Percentiles rank a stretch among this genome's conserved stretches.
Evolutionary conservation across 768 basidiomycete species (phyloP).

Genomic region (Boletus vermiculosoides): DNA sequence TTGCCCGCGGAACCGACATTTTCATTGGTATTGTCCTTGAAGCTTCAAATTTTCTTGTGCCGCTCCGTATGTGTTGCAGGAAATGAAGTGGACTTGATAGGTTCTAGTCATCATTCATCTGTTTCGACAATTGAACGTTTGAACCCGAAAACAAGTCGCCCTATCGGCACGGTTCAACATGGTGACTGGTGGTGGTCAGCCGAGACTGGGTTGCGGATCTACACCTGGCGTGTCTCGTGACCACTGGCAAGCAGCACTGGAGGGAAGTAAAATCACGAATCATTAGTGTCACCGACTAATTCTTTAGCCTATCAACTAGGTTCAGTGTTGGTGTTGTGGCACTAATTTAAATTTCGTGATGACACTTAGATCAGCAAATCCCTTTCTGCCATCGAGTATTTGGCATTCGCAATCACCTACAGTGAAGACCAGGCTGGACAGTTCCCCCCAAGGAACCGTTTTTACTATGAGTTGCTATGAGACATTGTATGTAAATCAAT

Average conservation of each 20-base stretch:
- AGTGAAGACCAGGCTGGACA: background rate
- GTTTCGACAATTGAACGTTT: too few species aligned
- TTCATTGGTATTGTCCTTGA: background rate
- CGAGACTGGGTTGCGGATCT: too few species aligned
- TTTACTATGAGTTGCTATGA: too few species aligned
- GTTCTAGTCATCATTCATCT: background rate
- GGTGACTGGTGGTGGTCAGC: background rate
- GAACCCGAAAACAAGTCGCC: background rate
- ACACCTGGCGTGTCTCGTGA: too few species aligned
- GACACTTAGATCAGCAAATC: too few species aligned
- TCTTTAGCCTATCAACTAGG: too few species aligned
- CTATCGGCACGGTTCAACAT: background rate
- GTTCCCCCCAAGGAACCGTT: background rate
- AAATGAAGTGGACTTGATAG: background rate
- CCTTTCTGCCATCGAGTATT: too few species aligned
- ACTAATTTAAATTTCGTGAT: too few species aligned
- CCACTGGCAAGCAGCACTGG: too few species aligned
- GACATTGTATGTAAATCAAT: too few species aligned
- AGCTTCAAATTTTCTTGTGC: background rate
- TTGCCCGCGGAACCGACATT: background rate
- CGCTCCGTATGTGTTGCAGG: background rate
- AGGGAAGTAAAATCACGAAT: background rate
- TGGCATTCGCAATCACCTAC: too few species aligned
- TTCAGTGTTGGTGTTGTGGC: too few species aligned
- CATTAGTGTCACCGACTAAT: background rate